A percentile compares a stretch with the other conserved stretches of the same genome.
Conservation (phyloP, 257 asterid species). For the Thymus mandschuricus region DNA sequence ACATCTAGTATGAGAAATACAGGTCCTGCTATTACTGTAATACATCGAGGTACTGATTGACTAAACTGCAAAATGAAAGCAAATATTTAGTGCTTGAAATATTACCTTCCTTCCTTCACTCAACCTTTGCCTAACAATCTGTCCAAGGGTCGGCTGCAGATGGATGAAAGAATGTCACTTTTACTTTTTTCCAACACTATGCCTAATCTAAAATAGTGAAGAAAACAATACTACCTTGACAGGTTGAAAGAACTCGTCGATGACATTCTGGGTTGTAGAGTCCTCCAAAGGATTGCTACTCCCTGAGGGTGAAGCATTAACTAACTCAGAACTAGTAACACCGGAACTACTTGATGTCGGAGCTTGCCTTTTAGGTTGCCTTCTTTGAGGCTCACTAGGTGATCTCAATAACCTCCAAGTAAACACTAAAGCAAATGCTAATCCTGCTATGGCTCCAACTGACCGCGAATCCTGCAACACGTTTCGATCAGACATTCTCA, state of each 20-base stretch:
- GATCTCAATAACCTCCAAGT: slow-evolving; percentile 80
- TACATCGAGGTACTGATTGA: not conserved
- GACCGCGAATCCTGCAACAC: slow-evolving; percentile 72
- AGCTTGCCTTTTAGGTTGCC: slow-evolving; percentile 69
- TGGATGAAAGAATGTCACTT: slow-evolving; percentile 13
- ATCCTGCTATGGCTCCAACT: slow-evolving; percentile 80
- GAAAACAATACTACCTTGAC: slow-evolving; percentile 51
- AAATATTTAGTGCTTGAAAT: slow-evolving; percentile 9
- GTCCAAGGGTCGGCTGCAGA: slow-evolving; percentile 87
- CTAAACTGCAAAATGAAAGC: not conserved
- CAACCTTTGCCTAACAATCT: slow-evolving; percentile 81
- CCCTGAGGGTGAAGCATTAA: slow-evolving; percentile 43
- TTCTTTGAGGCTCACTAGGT: slow-evolving; percentile 63
- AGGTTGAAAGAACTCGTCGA: slow-evolving; percentile 86
- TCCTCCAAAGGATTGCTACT: slow-evolving; percentile 57
- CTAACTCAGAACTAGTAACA: slow-evolving; percentile 42
- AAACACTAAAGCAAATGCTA: slow-evolving; percentile 78
- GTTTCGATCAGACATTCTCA: slow-evolving; percentile 15
- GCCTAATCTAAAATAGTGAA: not conserved
- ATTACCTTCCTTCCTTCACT: slow-evolving; percentile 96
- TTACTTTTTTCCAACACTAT: slow-evolving; percentile 6
- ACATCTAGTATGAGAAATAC: not conserved
- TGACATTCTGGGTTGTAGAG: slow-evolving; percentile 70
- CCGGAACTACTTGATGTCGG: slow-evolving; percentile 58
- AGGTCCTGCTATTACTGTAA: not conserved